Conservation (phyloP, 139 green algal species). For the Spirogloea muscicola region DNA sequence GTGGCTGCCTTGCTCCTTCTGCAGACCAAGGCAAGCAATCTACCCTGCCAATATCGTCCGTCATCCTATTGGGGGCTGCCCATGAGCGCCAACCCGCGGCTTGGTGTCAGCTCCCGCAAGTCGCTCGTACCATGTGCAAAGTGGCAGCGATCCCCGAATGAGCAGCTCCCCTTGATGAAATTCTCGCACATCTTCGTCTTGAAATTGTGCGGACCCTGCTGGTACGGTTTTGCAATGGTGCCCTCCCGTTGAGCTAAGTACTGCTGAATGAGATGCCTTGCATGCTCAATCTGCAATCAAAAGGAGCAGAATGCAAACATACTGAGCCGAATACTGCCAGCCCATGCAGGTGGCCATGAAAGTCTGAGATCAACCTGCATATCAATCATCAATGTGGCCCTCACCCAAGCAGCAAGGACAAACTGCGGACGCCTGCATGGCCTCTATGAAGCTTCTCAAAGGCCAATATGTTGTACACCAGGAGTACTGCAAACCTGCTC, state of each 20-base stretch:
- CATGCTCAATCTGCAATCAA: background rate
- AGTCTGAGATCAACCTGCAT: too few relatives aligned
- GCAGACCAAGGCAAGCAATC: too few relatives aligned
- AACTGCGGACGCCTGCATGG: background rate
- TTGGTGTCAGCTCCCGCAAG: conserved; percentile 25
- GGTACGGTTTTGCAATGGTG: conserved; percentile 4
- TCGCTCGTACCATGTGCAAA: conserved; percentile 36
- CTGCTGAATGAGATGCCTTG: conserved; percentile 8
- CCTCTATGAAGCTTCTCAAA: background rate
- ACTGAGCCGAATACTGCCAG: background rate
- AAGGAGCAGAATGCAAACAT: background rate
- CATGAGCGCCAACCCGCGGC: too few relatives aligned
- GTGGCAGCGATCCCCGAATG: conserved; percentile 37
- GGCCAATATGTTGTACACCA: too few relatives aligned
- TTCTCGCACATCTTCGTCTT: conserved; percentile 46
- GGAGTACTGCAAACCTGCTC: too few relatives aligned
- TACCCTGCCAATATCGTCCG: too few relatives aligned
- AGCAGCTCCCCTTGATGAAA: conserved; percentile 23
- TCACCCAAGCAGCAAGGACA: too few relatives aligned
- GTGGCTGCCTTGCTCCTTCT: too few relatives aligned
- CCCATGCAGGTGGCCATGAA: background rate
- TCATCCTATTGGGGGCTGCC: too few relatives aligned
- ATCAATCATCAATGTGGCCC: too few relatives aligned
- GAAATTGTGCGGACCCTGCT: conserved; percentile 30
- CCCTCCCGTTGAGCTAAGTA: background rate